Evolutionary conservation across 371 early-diverging fungal species (phyloP).

Genomic region (Blakeslea trispora): DNA sequence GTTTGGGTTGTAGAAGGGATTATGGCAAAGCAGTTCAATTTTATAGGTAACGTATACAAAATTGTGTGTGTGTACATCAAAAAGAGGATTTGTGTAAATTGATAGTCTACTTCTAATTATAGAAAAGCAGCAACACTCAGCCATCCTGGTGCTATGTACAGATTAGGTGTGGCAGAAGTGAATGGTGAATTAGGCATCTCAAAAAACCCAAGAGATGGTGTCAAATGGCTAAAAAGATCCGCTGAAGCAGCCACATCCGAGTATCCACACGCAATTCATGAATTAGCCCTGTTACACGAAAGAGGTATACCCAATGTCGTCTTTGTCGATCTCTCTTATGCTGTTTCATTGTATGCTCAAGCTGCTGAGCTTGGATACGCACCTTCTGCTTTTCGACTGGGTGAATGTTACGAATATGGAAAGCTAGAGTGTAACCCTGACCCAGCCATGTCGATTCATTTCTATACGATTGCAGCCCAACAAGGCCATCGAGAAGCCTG

Average conservation of each 20-base stretch:
- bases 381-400: slow-evolving; percentile 75
- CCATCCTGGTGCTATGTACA: slow-evolving; percentile 77
- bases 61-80: background rate
- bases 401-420: slow-evolving; percentile 82
- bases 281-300: slow-evolving; percentile 75
- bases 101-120: slow-evolving; percentile 9
- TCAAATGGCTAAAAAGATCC: slow-evolving; percentile 80
- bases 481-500: slow-evolving; percentile 91
- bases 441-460: slow-evolving; percentile 70
- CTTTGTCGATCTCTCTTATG: slow-evolving; percentile 74
- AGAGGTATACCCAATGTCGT: slow-evolving; percentile 70
- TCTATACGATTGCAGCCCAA: slow-evolving; percentile 81
- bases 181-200: slow-evolving; percentile 71
- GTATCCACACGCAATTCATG: slow-evolving; percentile 82
- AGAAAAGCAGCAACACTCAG: slow-evolving; percentile 73
- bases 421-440: slow-evolving; percentile 67
- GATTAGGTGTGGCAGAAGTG: slow-evolving; percentile 71
- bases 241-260: slow-evolving; percentile 73
- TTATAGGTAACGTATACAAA: slow-evolving; percentile 52
- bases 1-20: slow-evolving; percentile 63
- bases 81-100: background rate
- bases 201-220: slow-evolving; percentile 71
- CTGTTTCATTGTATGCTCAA: slow-evolving; percentile 69
- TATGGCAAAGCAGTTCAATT: slow-evolving; percentile 71
- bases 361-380: slow-evolving; percentile 82